phyloP scores from a whole-genome alignment of 1,284 basidiomycete species.

The Microstroma glucosiphilum region DNA sequence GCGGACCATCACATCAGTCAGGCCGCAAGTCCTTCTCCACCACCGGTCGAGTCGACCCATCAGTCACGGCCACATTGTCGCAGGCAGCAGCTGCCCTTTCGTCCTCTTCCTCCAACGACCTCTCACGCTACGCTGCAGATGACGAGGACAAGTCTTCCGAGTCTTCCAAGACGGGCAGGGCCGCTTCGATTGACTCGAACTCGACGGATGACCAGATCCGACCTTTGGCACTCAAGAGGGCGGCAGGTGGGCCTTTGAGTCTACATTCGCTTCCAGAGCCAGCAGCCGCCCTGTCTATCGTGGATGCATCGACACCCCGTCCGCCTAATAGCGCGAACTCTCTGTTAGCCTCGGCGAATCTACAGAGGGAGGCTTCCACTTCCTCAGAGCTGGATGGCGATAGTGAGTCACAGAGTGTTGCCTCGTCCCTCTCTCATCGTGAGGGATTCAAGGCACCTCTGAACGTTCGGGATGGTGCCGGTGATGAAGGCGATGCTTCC shows the following conservation, averaged over 20 bases:
- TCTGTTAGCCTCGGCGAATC: background rate
- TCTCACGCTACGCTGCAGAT: background rate
- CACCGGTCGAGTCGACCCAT: background rate
- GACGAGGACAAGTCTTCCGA: background rate
- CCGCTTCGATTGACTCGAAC: too few species aligned
- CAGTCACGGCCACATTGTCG: background rate
- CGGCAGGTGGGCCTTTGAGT: too few species aligned
- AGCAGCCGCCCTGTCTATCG: too few species aligned
- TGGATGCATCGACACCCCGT: too few species aligned
- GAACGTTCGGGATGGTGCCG: background rate
- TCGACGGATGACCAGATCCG: too few species aligned
- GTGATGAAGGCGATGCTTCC: background rate
- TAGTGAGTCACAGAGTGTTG: background rate
- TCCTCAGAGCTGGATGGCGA: background rate
- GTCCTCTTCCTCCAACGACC: slow-evolving; percentile 2
- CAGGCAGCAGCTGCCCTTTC: slow-evolving; percentile 1
- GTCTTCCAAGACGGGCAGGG: too few species aligned
- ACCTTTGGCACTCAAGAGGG: too few species aligned
- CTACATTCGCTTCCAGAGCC: too few species aligned
- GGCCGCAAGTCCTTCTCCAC: background rate
- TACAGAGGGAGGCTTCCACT: background rate
- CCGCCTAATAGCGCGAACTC: background rate
- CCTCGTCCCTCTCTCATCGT: background rate
- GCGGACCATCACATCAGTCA: background rate
- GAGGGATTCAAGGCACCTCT: background rate